Evolutionary conservation across 495 filamentous ascomycete species (phyloP), one percentile per base, ranked within the genome.

Genomic region (Neurospora sp.): DNA sequence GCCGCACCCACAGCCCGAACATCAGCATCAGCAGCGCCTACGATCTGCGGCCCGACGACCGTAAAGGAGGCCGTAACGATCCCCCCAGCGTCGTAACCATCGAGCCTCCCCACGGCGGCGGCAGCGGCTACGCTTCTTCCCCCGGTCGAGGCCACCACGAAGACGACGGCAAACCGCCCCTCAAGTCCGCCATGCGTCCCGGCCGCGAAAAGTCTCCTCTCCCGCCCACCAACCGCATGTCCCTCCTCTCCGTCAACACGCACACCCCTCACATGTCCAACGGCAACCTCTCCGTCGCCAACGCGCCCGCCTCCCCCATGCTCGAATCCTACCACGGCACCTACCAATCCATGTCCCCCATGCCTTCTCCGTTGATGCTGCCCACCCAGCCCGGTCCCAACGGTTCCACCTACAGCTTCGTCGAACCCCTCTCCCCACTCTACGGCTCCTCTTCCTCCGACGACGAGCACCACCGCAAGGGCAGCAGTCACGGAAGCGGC

Each of bases 251-350:
- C 27, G 83, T 87, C 48, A 78, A 81, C 48, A 84, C 82, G 12
- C 83, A 82, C 6, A 82, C 81, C 59, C 83, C 80, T 23, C 69
- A 79, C 71, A 80, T 82, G 8, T 76, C 80, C 18, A 75, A 73
- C 4, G 23, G 23, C 54, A 62, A 62, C 23, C 38, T 85, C 41
- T 85, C 82, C 59, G 80, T 88, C 18, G 79, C 84, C 48, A 86
- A 91, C 9, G 88, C 92, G 11, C 92, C 93, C 2, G 88, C 90
- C 10, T 96, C 92, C 73, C 96, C 96, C 0, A 85, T 98, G 20
- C 87, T 97, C 14, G 96, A 98, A 82, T 91, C 96, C 2, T 99
- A 99, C 82, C 90, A 90, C 73, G 96, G 96, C 8, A 97, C 94
- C 2, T 99, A 96, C 78, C 96, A 99, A 81, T 92, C 92, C 70